Evolutionary conservation across 225 moss, liverwort and hornwort species (phyloP).

Genomic region (Climacium dendroides): DNA sequence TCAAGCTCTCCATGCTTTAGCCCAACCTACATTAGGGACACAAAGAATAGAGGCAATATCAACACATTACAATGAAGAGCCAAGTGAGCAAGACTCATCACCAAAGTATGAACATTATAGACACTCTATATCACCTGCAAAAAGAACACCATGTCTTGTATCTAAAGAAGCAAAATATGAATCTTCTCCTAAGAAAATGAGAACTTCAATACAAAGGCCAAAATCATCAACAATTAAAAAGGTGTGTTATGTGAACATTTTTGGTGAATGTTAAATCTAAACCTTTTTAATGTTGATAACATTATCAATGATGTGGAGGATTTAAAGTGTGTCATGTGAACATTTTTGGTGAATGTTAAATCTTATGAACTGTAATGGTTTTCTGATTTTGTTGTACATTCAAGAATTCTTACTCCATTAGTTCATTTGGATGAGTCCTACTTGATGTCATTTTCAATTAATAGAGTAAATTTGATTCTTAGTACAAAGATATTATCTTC

Average conservation of each 20-base stretch:
- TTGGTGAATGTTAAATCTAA: too few relatives aligned
- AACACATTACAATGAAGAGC: neutral
- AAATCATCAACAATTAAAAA: neutral
- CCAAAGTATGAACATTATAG: neutral
- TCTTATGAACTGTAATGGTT: neutral
- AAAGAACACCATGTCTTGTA: neutral
- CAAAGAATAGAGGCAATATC: neutral
- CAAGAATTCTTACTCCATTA: neutral
- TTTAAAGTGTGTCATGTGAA: neutral
- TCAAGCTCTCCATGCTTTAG: constrained; percentile 19
- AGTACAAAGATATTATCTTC: neutral
- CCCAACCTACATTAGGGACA: neutral
- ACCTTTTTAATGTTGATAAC: neutral
- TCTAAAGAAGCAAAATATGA: neutral
- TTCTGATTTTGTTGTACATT: neutral
- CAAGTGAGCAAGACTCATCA: neutral
- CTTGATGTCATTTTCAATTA: neutral
- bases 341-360: neutral
- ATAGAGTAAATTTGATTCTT: neutral
- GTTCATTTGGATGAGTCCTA: neutral
- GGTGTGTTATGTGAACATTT: neutral
- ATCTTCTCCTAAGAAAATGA: constrained; percentile 3
- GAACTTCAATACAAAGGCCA: neutral
- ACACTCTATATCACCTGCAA: constrained; percentile 15
- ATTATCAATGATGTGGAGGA: neutral